Evolutionary conservation across 2,329 filamentous ascomycete genomes (phyloP).

Genomic region (Cladophialophora bantiana): DNA sequence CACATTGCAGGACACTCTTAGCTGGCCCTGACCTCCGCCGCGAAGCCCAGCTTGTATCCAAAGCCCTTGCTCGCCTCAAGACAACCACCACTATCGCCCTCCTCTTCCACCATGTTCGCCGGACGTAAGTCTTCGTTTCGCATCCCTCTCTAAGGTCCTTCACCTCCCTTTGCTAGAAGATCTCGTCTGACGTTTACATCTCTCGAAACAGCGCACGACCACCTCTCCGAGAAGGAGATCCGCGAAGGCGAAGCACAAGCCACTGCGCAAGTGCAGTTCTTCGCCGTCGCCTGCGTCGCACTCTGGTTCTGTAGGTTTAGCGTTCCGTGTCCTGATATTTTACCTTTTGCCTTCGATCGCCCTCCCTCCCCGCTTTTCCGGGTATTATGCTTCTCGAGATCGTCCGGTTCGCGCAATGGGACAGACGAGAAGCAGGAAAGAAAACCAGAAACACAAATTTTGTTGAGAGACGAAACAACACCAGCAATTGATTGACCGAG

Average conservation of each 20-base stretch:
- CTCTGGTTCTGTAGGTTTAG: conserved; percentile 67
- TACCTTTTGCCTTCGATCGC: conserved; percentile 9
- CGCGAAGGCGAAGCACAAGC: conserved; percentile 63
- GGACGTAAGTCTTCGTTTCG: conserved; percentile 29
- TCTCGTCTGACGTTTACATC: neutral
- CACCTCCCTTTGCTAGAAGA: neutral
- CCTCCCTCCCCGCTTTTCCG: neutral
- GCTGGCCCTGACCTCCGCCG: neutral
- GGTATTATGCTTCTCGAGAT: neutral
- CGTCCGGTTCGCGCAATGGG: neutral
- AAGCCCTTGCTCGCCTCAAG: neutral
- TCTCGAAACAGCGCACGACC: conserved; percentile 44
- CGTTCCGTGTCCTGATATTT: no score
- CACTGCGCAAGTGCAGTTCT: conserved; percentile 60
- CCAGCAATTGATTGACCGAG: neutral
- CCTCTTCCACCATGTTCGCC: conserved; percentile 30
- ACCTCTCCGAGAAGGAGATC: conserved; percentile 56
- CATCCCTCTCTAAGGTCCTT: neutral
- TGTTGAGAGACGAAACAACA: neutral
- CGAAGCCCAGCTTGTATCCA: neutral
- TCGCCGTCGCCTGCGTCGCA: conserved; percentile 60
- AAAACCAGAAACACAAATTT: neutral
- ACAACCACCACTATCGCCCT: neutral
- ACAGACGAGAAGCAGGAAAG: neutral
- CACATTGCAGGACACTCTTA: neutral